These are phyloP conservation scores for Dictyostelium purpureum DNA, from an alignment of 78 protist genomes.

Conservation along the genomic window DNA sequence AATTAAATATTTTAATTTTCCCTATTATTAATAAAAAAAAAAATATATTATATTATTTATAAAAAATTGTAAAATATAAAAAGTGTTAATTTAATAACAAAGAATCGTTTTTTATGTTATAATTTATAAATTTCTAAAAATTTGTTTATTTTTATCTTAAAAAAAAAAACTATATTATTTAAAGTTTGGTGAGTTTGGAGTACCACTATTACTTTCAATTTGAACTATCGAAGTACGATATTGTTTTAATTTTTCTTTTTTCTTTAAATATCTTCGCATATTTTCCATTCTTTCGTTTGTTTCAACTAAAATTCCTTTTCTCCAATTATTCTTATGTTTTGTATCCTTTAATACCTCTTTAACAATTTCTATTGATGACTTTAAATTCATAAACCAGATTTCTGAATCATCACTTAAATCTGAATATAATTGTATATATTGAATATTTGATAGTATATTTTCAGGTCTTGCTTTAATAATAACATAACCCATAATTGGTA, in stretches of 20 bases:
- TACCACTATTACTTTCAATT: not conserved
- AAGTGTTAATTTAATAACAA: too few species aligned
- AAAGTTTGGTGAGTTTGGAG: not conserved
- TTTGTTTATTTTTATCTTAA: too few species aligned
- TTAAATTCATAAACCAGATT: constrained; percentile 73
- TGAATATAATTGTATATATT: constrained; percentile 34
- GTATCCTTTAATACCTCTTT: constrained; percentile 26
- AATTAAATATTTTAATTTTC: too few species aligned
- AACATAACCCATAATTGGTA: constrained; percentile 76
- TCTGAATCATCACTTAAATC: constrained; percentile 30
- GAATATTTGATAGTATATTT: constrained; percentile 66
- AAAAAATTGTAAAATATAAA: too few species aligned
- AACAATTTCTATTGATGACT: constrained; percentile 64
- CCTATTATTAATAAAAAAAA: too few species aligned
- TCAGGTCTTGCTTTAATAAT: constrained; percentile 69
- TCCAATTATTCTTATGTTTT: constrained; percentile 11
- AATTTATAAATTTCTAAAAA: too few species aligned
- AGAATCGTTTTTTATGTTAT: too few species aligned
- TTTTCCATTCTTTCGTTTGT: constrained; percentile 24
- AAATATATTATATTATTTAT: too few species aligned
- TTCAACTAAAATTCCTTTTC: not conserved
- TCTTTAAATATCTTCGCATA: constrained; percentile 2
- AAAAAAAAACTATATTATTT: too few species aligned
- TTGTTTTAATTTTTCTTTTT: constrained; percentile 13
- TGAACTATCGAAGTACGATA: constrained; percentile 1